Conservation (phyloP, 2,329 filamentous ascomycete species). For the Emmonsiellopsis sp. region DNA sequence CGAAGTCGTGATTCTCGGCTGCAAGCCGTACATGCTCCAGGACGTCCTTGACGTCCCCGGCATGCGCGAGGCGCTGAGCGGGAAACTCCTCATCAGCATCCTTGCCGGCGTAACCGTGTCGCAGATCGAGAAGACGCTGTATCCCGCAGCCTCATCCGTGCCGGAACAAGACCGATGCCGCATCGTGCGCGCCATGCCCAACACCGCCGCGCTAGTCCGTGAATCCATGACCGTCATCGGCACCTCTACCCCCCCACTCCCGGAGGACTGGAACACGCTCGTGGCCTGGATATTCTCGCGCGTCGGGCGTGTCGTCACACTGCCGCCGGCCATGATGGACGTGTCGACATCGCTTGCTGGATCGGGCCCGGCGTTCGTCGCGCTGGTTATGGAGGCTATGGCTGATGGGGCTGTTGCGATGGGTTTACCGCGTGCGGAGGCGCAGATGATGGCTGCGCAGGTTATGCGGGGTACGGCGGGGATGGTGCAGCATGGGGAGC, state of each 20-base stretch:
- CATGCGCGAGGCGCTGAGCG: slow-evolving; percentile 62
- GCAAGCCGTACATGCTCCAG: slow-evolving; percentile 68
- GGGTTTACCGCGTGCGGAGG: slow-evolving; percentile 51
- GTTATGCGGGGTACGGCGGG: slow-evolving; percentile 52
- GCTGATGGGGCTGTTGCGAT: slow-evolving; percentile 56
- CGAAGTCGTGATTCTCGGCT: slow-evolving; percentile 67
- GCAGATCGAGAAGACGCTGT: slow-evolving; percentile 58
- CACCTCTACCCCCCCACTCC: slow-evolving; percentile 41
- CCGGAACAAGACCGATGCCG: slow-evolving; percentile 27
- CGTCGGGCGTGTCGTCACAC: slow-evolving; percentile 38
- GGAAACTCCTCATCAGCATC: slow-evolving; percentile 75
- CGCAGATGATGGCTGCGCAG: slow-evolving; percentile 54
- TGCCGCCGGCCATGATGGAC: slow-evolving; percentile 48
- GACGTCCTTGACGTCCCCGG: slow-evolving; percentile 59
- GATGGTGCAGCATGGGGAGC: slow-evolving; percentile 50
- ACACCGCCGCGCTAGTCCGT: slow-evolving; percentile 68
- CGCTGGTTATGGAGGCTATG: slow-evolving; percentile 50
- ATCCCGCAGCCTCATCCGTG: slow-evolving; percentile 44
- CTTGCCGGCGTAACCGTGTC: slow-evolving; percentile 65
- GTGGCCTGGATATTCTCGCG: slow-evolving; percentile 51
- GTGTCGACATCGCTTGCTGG: slow-evolving; percentile 51
- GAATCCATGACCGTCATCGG: slow-evolving; percentile 78
- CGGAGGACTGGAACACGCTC: slow-evolving; percentile 32
- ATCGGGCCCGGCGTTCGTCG: slow-evolving; percentile 53
- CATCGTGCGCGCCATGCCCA: slow-evolving; percentile 74